These are phyloP conservation scores for Globisporangium parvum DNA, from an alignment of 352 stramenopile species.

Conservation along the genomic window DNA sequence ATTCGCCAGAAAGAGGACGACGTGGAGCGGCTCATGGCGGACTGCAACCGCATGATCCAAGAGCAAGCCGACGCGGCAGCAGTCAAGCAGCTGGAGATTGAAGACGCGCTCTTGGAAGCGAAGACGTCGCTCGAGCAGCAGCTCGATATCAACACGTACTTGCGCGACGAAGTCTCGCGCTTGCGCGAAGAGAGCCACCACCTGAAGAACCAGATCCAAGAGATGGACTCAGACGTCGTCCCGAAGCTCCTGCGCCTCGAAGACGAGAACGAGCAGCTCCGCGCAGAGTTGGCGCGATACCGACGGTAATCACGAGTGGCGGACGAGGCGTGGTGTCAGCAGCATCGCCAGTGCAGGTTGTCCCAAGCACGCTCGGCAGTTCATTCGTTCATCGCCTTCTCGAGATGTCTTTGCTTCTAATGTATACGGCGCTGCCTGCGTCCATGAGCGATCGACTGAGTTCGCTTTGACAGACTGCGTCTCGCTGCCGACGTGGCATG, in stretches of 20 bases:
- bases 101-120: conserved; percentile 75
- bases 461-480: too few relatives aligned
- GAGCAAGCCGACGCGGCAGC: conserved; percentile 72
- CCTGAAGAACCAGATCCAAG: conserved; percentile 82
- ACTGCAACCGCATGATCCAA: conserved; percentile 84
- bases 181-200: conserved; percentile 81
- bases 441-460: too few relatives aligned
- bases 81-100: conserved; percentile 79
- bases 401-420: too few relatives aligned
- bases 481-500: too few relatives aligned
- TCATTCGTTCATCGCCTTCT: too few relatives aligned
- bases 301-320: conserved; percentile 6
- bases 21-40: conserved; percentile 74
- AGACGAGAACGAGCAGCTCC: conserved; percentile 81
- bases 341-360: too few relatives aligned
- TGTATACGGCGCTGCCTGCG: too few relatives aligned
- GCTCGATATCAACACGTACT: conserved; percentile 79
- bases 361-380: too few relatives aligned
- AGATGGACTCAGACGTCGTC: conserved; percentile 81
- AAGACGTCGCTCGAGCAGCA: conserved; percentile 85
- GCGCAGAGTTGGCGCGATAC: conserved; percentile 15
- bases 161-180: conserved; percentile 71
- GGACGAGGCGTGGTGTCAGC: too few relatives aligned
- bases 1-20: conserved; percentile 71
- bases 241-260: conserved; percentile 76